Percentiles rank a stretch among this genome's conserved stretches.
These are phyloP conservation scores for Ceratocystis papillata DNA, from an alignment of 2,329 filamentous ascomycete species.

Conservation along the genomic window DNA sequence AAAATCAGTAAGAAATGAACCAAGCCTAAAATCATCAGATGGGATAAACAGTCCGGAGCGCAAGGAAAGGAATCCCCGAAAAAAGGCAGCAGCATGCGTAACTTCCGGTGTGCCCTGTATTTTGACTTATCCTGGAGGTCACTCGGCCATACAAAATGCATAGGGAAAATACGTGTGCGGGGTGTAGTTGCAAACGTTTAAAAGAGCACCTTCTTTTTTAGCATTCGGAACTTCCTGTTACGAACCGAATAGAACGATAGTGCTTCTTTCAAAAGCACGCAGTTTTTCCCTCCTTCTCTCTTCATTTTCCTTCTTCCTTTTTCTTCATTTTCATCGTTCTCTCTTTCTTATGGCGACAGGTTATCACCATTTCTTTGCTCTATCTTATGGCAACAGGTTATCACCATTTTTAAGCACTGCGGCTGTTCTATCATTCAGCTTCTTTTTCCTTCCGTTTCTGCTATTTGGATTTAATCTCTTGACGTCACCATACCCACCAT, in stretches of 20 bases:
- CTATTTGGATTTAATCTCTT: neutral
- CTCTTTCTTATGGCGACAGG: neutral
- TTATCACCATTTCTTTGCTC: too few relatives aligned
- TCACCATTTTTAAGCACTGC: neutral
- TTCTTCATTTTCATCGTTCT: neutral
- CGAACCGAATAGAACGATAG: neutral
- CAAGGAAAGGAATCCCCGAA: neutral
- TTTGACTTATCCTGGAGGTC: neutral
- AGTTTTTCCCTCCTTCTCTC: neutral
- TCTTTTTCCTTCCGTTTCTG: neutral
- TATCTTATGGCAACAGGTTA: neutral
- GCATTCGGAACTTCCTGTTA: conserved; percentile 2
- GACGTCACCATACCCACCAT: neutral
- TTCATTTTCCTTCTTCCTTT: conserved; percentile 4
- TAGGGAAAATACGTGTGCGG: neutral
- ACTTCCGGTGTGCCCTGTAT: neutral
- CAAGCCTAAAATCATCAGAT: neutral
- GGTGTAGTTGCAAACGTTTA: neutral
- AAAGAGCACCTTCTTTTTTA: neutral
- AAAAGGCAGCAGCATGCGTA: neutral
- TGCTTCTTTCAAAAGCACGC: conserved; percentile 10
- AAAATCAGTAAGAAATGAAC: neutral
- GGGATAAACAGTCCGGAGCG: neutral
- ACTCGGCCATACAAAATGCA: neutral
- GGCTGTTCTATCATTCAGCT: neutral